A percentile compares a stretch with the other conserved stretches of the same genome.
These are phyloP conservation scores for Suillus fuscotomentosus DNA, from an alignment of 768 basidiomycete species.

Conservation along the genomic window DNA sequence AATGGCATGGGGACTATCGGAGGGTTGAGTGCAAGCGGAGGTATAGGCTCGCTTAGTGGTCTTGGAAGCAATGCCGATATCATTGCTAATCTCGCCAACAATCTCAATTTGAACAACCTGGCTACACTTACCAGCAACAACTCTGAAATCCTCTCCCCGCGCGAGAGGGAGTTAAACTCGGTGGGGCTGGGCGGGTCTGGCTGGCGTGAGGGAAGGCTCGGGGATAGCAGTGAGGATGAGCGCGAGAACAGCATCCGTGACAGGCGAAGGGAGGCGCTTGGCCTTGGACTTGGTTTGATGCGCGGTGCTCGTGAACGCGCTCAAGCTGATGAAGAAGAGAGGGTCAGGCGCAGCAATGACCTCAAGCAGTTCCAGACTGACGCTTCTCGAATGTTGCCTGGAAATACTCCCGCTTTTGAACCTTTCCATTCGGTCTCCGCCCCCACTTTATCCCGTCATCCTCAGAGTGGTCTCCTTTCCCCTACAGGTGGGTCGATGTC, in stretches of 20 bases:
- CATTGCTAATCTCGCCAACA: constrained; percentile 25
- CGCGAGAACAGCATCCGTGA: constrained; percentile 44
- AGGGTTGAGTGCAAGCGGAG: constrained; percentile 25
- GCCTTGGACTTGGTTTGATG: constrained; percentile 33
- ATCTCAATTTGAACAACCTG: constrained; percentile 25
- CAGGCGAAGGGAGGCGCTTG: constrained; percentile 39
- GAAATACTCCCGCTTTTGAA: constrained; percentile 59
- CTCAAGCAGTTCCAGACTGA: constrained; percentile 39
- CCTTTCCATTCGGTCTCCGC: constrained; percentile 68
- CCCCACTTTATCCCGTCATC: constrained; percentile 20
- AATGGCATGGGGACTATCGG: constrained; percentile 22
- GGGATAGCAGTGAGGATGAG: constrained; percentile 33
- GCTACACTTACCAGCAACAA: constrained; percentile 22
- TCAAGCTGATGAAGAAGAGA: constrained; percentile 57
- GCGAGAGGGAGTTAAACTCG: constrained; percentile 43
- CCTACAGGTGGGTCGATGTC: constrained; percentile 13
- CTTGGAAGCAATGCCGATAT: constrained; percentile 28
- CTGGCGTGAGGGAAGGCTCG: constrained; percentile 35
- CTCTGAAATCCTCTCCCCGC: constrained; percentile 33
- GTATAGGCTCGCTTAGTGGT: constrained; percentile 24
- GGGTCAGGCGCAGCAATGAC: constrained; percentile 55
- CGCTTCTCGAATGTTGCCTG: constrained; percentile 37
- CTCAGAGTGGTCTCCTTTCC: constrained; percentile 23
- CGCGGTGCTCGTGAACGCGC: constrained; percentile 64
- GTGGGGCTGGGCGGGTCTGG: constrained; percentile 43